A percentile compares a stretch with the other conserved stretches of the same genome.
Evolutionary conservation across 257 asterid species (phyloP).

Genomic region (Forsythia viridissima): DNA sequence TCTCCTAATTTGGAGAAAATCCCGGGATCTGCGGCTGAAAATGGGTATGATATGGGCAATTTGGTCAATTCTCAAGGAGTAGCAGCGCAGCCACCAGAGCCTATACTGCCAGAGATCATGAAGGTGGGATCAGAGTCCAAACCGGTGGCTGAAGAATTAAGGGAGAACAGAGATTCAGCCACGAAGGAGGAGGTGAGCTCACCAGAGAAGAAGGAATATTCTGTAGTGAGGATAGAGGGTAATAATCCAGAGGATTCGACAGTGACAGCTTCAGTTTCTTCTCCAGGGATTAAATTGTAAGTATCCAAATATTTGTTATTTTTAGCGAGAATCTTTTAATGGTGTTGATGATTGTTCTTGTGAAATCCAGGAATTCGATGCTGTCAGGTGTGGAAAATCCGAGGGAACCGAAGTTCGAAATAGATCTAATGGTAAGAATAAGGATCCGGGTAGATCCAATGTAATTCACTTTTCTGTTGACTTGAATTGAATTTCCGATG

Average conservation of each 20-base stretch:
- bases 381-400: constrained; percentile 40
- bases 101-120: constrained; percentile 21
- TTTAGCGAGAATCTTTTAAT: neutral
- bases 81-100: constrained; percentile 31
- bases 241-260: constrained; percentile 40
- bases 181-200: constrained; percentile 49
- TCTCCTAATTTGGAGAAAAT: constrained; percentile 54
- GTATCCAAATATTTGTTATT: constrained; percentile 25
- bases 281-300: constrained; percentile 51
- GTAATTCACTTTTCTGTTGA: neutral
- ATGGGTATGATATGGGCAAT: constrained; percentile 42
- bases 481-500: neutral
- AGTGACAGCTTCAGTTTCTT: constrained; percentile 32
- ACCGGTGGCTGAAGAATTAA: constrained; percentile 33
- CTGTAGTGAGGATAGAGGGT: constrained; percentile 39
- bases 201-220: constrained; percentile 51
- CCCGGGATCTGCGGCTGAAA: constrained; percentile 48
- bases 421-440: constrained; percentile 91
- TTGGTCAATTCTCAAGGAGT: constrained; percentile 37
- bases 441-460: neutral
- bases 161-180: constrained; percentile 39
- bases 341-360: constrained; percentile 15
- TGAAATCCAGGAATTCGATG: constrained; percentile 40
- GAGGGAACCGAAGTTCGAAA: constrained; percentile 76
- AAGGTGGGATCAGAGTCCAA: constrained; percentile 46